Evolutionary conservation across 495 filamentous ascomycete genomes (phyloP).

Genomic region (Penicillium tannophilum): DNA sequence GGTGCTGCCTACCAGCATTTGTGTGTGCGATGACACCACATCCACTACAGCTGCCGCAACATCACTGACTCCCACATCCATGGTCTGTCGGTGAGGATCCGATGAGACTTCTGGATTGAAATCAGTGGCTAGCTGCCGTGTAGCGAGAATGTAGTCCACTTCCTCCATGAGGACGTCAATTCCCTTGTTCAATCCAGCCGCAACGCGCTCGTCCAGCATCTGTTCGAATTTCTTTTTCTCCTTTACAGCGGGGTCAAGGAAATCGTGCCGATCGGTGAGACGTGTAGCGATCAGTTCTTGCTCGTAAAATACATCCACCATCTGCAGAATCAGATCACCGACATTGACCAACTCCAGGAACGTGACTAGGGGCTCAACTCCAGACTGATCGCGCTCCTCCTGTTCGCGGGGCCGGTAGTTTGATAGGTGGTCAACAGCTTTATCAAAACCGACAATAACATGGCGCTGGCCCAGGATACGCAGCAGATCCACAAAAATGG

Average conservation of each 20-base stretch:
- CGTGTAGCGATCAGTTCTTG: conserved; percentile 83
- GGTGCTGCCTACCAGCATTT: conserved; percentile 87
- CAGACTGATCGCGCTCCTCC: conserved; percentile 65
- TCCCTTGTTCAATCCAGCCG: conserved; percentile 92
- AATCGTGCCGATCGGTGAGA: conserved; percentile 90
- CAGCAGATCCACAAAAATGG: conserved; percentile 82
- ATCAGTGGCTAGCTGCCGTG: conserved; percentile 80
- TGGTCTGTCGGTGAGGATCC: conserved; percentile 45
- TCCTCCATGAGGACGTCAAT: conserved; percentile 99
- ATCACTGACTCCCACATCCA: conserved; percentile 79
- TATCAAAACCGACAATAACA: conserved; percentile 87
- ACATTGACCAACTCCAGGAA: conserved; percentile 98
- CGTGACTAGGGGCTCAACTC: conserved; percentile 89
- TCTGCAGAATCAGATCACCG: conserved; percentile 96
- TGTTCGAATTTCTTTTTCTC: conserved; percentile 99
- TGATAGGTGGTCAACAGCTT: conserved; percentile 87
- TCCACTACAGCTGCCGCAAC: conserved; percentile 81
- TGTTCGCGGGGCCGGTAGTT: conserved; percentile 90
- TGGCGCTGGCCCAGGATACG: conserved; percentile 84
- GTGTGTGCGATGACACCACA: conserved; percentile 82
- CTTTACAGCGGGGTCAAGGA: conserved; percentile 84
- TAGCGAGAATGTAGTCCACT: conserved; percentile 93
- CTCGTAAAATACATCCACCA: conserved; percentile 99
- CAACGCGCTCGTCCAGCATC: conserved; percentile 96
- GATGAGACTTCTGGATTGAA: conserved; percentile 75